Evolutionary conservation across 345 rosid genomes (phyloP), one percentile per base, ranked within the genome.

Genomic region (Pseudoturritis turrita): DNA sequence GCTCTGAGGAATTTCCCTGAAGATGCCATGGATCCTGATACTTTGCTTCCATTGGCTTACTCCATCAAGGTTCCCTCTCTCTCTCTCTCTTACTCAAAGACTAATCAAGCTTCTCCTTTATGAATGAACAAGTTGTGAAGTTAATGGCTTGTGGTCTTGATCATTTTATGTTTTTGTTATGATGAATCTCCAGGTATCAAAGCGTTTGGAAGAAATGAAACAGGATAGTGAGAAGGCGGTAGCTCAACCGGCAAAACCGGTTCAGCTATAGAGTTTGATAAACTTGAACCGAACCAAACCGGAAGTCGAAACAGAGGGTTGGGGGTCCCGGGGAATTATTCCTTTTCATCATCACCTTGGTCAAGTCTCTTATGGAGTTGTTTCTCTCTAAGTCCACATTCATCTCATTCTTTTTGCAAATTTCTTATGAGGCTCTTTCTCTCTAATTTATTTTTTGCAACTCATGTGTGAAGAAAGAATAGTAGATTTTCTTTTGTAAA

Each of bases 1-100:
- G 92, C 99, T 71, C 64, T 96, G 79, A 90, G 94, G 26, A 88
- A 90, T 73, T 92, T 88, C 73, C 97, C 97, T 15, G 99, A 88
- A 73, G 87, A 92, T 76, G 96, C 94, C 10, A 87, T 92, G 94
- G 81, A 92, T 81, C 98, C 99, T 15, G 94, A 96, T 82, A 78
- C 77, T 10, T 79, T 96, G 78, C 79, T 96, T 45, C 99, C 99
- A 7, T 62, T 92, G 88, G 97, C 98, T 55, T 87, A 87, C 73
- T 87, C 98, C 33, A 85, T 90, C 73, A 96, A 92, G 99, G 97
- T 88, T 69, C 75, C 63, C 14, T 6, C 68, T 75, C 15, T 51
- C 37, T 14, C n/a, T n/a, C n/a, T n/a, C n/a, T 65, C 22, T 28
- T 19, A 33, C 66, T n/a, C 62, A 22, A 22, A 22, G 28, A 15